Evolutionary conservation across 805 yeast species (phyloP), one percentile per base, ranked within the genome.

Genomic region (Yarrowia alimentaria): DNA sequence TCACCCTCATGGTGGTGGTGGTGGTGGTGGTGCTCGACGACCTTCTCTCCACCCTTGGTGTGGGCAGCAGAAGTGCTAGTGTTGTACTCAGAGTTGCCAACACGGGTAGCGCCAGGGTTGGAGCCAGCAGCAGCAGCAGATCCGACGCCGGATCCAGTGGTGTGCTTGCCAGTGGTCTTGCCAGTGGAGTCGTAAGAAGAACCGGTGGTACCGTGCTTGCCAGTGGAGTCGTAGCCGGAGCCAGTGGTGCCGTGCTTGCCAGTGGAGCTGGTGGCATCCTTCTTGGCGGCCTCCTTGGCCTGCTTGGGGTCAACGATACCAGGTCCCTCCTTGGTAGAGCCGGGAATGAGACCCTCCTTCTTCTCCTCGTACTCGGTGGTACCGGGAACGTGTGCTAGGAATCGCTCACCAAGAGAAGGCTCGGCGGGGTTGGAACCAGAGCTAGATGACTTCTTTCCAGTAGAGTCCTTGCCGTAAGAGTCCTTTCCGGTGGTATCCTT

Each of bases 11-110:
- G 35, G 28, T 43, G 37, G 18, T 43, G 50, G 37, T 43, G 50
- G 50, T 43, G 50, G 50, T 30, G 50, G 37, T 43, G 50, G 37
- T 43, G 50, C 47, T 40, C 47, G 19, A 26, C 8, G 32, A 38
- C 45, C 45, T 38, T 38, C 45, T 38, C 45, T n/a, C 45, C 45
- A 5, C 32, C 24, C 45, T 38, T 25, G 32, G 18, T 12, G 32
- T 25, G 9, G 22, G 11, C 13, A n/a, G 45, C 8, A n/a, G 24
- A 6, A 9, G 32, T 26, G 21, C 17, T 18, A 24, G 45, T 26
- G 45, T 38, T 38, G 32, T 26, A 38, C 32, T 38, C 45, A 4
- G 43, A 37, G 31, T 9, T 6, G 45, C 24, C 24, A 18, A n/a
- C n/a, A n/a, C n/a, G n/a, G n/a, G n/a, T n/a, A n/a, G n/a, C n/a